Percentiles rank a stretch among this genome's conserved stretches.
These are phyloP conservation scores for Verticillium isaacii DNA, from an alignment of 2,329 filamentous ascomycete species.

Conservation along the genomic window DNA sequence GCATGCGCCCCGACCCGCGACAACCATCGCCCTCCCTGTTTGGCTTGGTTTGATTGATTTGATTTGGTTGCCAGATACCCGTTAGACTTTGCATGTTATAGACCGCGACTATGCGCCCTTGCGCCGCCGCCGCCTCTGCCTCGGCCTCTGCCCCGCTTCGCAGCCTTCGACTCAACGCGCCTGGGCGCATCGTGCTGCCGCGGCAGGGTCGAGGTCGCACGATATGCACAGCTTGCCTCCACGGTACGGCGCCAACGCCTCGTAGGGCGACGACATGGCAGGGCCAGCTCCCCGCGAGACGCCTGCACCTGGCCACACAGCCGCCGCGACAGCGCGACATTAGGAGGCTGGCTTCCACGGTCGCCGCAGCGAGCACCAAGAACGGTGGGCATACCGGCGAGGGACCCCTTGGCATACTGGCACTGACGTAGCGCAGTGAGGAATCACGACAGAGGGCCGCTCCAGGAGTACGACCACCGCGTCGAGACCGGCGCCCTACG, in stretches of 20 bases:
- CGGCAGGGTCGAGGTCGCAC: not conserved
- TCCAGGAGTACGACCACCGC: conserved; percentile 82
- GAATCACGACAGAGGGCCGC: conserved; percentile 56
- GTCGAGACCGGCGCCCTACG: conserved; percentile 69
- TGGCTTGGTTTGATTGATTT: not conserved
- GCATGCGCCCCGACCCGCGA: not conserved
- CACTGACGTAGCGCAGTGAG: not conserved
- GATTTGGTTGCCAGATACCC: not conserved
- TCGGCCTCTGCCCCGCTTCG: conserved; percentile 2
- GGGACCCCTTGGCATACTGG: not conserved
- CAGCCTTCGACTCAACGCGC: conserved; percentile 1
- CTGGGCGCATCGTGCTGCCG: not conserved
- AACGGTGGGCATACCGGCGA: not conserved
- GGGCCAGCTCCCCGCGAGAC: not conserved
- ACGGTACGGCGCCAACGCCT: not conserved
- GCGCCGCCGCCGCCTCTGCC: not conserved
- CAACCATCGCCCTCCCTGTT: not conserved
- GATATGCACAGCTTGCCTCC: conserved; percentile 1
- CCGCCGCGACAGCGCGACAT: not conserved
- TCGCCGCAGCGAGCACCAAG: conserved; percentile 6
- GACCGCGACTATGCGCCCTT: conserved; percentile 3
- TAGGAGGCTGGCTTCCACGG: conserved; percentile 8
- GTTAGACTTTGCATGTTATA: not conserved
- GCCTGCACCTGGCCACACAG: not conserved
- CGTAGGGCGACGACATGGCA: not conserved